Percentiles rank a stretch among this genome's conserved stretches.
Evolutionary conservation across 2,329 filamentous ascomycete species (phyloP).

Genomic region (Fusarium sp.): DNA sequence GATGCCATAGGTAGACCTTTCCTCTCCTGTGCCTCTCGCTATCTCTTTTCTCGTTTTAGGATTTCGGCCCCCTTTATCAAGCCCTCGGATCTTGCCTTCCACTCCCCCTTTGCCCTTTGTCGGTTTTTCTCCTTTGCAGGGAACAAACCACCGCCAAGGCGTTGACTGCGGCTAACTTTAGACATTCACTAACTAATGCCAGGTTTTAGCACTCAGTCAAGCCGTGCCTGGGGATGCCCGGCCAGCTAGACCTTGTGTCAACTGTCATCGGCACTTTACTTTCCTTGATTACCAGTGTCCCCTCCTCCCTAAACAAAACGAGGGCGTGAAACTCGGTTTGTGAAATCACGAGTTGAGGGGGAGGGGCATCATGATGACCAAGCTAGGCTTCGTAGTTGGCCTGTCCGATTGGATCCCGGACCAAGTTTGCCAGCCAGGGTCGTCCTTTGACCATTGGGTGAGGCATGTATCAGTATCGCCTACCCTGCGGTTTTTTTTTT

Average conservation of each 20-base stretch:
- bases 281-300: background rate
- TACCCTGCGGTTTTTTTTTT: conserved; percentile 24
- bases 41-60: conserved; percentile 5
- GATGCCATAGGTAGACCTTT: background rate
- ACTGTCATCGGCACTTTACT: conserved; percentile 3
- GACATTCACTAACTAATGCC: conserved; percentile 6
- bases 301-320: conserved; percentile 8
- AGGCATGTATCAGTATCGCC: background rate
- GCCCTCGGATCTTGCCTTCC: background rate
- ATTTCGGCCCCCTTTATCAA: conserved; percentile 4
- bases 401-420: conserved; percentile 5
- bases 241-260: background rate
- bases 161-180: conserved; percentile 1
- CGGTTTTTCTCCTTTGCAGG: background rate
- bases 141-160: background rate
- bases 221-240: background rate
- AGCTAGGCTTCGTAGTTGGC: conserved; percentile 4
- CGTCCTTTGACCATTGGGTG: background rate
- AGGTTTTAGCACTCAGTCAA: conserved; percentile 9
- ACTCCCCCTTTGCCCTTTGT: conserved; percentile 1
- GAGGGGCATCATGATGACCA: conserved; percentile 10
- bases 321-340: conserved; percentile 15
- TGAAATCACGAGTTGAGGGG: conserved; percentile 17
- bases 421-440: background rate
- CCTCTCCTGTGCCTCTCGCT: background rate